Evolutionary conservation across 495 filamentous ascomycete genomes (phyloP).

Genomic region (Aspergillus campestris): DNA sequence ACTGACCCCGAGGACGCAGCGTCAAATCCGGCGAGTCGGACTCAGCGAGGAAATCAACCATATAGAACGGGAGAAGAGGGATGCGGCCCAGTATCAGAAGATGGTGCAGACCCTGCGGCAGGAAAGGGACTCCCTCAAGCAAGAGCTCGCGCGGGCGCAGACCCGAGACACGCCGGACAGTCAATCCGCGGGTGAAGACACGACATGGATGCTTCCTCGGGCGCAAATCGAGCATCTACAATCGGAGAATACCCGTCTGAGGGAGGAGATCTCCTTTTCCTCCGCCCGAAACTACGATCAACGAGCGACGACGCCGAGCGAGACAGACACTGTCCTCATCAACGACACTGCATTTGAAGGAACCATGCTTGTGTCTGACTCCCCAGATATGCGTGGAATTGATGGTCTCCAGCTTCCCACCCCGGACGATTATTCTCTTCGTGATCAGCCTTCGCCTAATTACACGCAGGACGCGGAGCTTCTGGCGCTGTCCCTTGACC

Average conservation of each 20-base stretch:
- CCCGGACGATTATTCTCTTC: conserved; percentile 14
- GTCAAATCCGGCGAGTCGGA: conserved; percentile 60
- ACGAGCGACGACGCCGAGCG: neutral
- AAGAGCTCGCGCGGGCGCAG: conserved; percentile 39
- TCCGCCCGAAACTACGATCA: conserved; percentile 3
- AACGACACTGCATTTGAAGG: conserved; percentile 22
- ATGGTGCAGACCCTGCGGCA: conserved; percentile 35
- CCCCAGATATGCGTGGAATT: conserved; percentile 22
- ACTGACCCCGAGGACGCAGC: conserved; percentile 60
- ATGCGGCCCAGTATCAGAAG: conserved; percentile 37
- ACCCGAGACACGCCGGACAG: conserved; percentile 20
- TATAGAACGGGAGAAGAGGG: conserved; percentile 50
- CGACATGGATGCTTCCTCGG: conserved; percentile 16
- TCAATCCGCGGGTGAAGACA: conserved; percentile 14
- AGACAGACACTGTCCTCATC: conserved; percentile 24
- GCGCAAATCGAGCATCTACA: conserved; percentile 16
- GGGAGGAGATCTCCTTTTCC: conserved; percentile 13
- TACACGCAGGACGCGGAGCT: conserved; percentile 15
- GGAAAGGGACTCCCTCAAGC: conserved; percentile 38
- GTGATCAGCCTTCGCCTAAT: conserved; percentile 5
- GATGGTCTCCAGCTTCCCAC: conserved; percentile 4
- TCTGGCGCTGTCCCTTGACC: conserved; percentile 18
- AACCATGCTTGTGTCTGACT: conserved; percentile 26
- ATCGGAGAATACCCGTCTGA: conserved; percentile 10
- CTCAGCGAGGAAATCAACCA: conserved; percentile 68